Evolutionary conservation across 495 filamentous ascomycete genomes (phyloP), one percentile per base, ranked within the genome.

Genomic region (Rhizodiscina lignyota): DNA sequence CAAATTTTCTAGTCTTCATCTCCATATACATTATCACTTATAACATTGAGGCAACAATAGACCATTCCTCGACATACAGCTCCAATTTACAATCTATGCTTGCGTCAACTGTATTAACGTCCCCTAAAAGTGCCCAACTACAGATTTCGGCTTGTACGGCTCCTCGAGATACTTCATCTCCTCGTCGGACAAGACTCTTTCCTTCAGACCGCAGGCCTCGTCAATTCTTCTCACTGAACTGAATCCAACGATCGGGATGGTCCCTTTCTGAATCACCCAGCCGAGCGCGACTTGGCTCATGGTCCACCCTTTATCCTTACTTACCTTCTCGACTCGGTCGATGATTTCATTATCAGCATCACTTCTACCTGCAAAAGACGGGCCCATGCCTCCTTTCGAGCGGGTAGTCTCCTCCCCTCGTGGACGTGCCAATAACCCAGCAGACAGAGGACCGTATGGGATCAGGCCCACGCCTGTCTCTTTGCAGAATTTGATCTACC

Each of bases 271-370:
- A 45, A 45, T 54, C 40, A 53, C 52, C 53, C 54, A 56, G 22
- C 51, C 53, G 16, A 55, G 36, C 12, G 52, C 47, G 15, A 55
- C 52, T 3, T 41, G 32, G 18, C 41, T 45, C 51, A 58, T 56
- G 37, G 47, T 53, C 55, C 55, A 58, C n/a, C 47, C 53, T 18
- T 46, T 39, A 47, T 56, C 54, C 41, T 55, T 43, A 18, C 53
- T 53, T 40, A 58, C 20, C 42, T 58, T 51, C 34, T 54, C 38
- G 19, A 58, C 54, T 2, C 54, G 42, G 37, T 42, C 39, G n/a
- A 56, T 43, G 23, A 50, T 52, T 41, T 55, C 41, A 43, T 47
- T 43, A 26, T 54, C n/a, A n/a, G n/a, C n/a, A n/a, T n/a, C n/a
- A 5, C 42, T 43, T 0, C 38, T 42, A 5, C 23, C 28, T 4